Conservation (phyloP, 163 green algal genomes). For the Volvox carteri region DNA sequence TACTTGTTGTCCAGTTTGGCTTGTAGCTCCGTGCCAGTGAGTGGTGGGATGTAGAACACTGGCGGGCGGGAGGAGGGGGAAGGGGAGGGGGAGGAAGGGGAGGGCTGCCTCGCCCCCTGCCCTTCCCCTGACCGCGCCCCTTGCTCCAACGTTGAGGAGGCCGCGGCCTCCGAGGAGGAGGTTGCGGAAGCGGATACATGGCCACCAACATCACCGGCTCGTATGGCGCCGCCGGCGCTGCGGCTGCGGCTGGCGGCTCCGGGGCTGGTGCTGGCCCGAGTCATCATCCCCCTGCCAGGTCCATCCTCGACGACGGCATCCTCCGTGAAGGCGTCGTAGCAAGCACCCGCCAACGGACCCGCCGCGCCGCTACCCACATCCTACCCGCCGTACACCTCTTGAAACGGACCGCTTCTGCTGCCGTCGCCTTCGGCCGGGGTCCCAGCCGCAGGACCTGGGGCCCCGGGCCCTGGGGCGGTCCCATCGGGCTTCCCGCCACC, state of each 20-base stretch:
- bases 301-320: not conserved
- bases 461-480: too few relatives aligned
- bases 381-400: not conserved
- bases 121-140: too few relatives aligned
- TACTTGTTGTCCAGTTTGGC: conserved; percentile 33
- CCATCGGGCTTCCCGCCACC: too few relatives aligned
- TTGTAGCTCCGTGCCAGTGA: conserved; percentile 40
- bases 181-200: too few relatives aligned
- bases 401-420: not conserved
- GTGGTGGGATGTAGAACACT: conserved; percentile 30
- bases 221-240: not conserved
- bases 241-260: not conserved
- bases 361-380: not conserved
- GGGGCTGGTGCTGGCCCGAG: not conserved
- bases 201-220: too few relatives aligned
- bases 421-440: not conserved
- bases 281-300: not conserved
- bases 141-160: too few relatives aligned
- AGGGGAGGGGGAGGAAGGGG: not conserved
- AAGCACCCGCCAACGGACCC: not conserved
- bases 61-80: not conserved
- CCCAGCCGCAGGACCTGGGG: too few relatives aligned
- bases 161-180: too few relatives aligned
- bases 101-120: too few relatives aligned
- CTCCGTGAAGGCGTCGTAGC: not conserved